A percentile compares a stretch with the other conserved stretches of the same genome.
Conservation (phyloP, 345 rosid species). For the Brassica incana region DNA sequence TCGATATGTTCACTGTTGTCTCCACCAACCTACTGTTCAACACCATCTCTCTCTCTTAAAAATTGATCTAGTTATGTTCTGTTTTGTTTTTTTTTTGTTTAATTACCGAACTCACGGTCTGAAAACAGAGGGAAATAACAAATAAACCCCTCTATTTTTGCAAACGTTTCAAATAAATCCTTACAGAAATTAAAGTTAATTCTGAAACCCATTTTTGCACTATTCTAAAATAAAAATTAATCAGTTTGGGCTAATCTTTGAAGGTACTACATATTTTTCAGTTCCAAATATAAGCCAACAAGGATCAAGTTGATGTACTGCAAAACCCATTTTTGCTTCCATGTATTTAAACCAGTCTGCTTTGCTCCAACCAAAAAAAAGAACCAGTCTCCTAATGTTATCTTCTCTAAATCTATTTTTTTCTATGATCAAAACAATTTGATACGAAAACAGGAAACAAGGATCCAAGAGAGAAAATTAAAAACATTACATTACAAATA, state of each 20-base stretch:
- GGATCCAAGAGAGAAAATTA: too few relatives aligned
- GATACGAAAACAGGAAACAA: too few relatives aligned
- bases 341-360: too few relatives aligned
- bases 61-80: conserved; percentile 10
- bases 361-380: too few relatives aligned
- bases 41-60: conserved; percentile 55
- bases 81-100: background rate
- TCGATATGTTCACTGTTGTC: conserved; percentile 62
- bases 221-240: background rate
- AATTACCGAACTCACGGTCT: conserved; percentile 6
- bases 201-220: background rate
- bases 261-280: too few relatives aligned
- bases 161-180: background rate
- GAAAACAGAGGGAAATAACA: background rate
- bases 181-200: background rate
- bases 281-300: too few relatives aligned
- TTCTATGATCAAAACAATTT: too few relatives aligned
- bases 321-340: too few relatives aligned
- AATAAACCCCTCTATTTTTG: background rate
- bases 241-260: background rate
- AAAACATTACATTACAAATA: too few relatives aligned
- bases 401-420: too few relatives aligned
- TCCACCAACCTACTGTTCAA: conserved; percentile 66
- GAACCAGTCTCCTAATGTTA: too few relatives aligned
- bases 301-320: too few relatives aligned